Percentiles rank a stretch among this genome's conserved stretches.
Conservation (phyloP, 306 rosid species). For the Begonia peltatifolia region DNA sequence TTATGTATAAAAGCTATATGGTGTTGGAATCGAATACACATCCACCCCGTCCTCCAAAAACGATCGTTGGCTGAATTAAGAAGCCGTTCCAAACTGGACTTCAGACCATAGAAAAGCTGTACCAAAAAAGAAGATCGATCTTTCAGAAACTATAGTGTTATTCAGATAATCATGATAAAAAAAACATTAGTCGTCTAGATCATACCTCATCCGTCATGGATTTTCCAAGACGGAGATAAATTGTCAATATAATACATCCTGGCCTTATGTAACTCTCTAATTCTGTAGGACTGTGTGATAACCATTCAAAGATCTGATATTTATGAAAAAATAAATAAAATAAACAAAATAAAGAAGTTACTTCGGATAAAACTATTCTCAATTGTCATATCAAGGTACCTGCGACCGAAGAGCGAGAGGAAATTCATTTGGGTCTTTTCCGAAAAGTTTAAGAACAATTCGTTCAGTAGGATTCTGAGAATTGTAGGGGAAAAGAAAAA, state of each 20-base stretch:
- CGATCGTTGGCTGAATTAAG: constrained; percentile 39
- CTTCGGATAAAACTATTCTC: constrained; percentile 2
- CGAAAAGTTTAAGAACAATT: constrained; percentile 84
- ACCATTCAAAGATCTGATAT: constrained; percentile 52
- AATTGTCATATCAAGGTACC: constrained; percentile 30
- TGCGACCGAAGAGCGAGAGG: constrained; percentile 58
- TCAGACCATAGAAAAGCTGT: constrained; percentile 59
- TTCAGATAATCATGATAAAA: not conserved
- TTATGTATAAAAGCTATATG: constrained; percentile 56
- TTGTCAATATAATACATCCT: constrained; percentile 62
- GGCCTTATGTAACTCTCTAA: constrained; percentile 83
- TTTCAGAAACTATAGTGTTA: not conserved
- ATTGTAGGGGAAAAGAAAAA: constrained; percentile 10
- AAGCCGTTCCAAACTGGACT: constrained; percentile 53
- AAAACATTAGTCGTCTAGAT: not conserved
- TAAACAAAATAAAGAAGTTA: constrained; percentile 6
- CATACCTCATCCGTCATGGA: constrained; percentile 62
- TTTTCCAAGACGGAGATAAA: constrained; percentile 42
- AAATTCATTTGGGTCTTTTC: constrained; percentile 76
- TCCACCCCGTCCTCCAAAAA: constrained; percentile 88
- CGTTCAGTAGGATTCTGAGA: constrained; percentile 77
- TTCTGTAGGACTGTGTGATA: constrained; percentile 67
- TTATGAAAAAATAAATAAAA: constrained; percentile 4
- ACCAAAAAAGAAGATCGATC: constrained; percentile 3
- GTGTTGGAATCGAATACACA: constrained; percentile 49